Evolutionary conservation across 805 yeast species (phyloP), one percentile per base, ranked within the genome.

Genomic region (Tetrapisispora iriomotensis): DNA sequence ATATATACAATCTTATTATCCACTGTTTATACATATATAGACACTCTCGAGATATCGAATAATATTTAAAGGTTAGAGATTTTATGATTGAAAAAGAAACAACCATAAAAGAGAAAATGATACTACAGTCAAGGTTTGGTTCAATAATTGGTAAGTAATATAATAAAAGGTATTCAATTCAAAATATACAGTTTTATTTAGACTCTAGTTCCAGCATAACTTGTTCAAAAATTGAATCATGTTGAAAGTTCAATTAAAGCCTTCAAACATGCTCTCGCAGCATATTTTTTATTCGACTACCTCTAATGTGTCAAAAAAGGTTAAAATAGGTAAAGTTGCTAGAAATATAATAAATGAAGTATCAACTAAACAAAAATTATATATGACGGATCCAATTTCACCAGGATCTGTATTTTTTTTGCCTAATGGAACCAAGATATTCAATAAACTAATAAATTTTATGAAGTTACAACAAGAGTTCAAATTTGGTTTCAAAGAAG

Each of bases 341-440:
- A n/a, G n/a, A n/a, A 34, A 23, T 33, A 8, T 35, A 20, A 8
- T 37, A n/a, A 43, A 43, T 26, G 48, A 45, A 9, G 49, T 59
- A 13, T 50, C 92, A 13, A 69, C 66, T 19, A 72, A 71, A 40
- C 97, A 92, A 57, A 75, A 75, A 45, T 65, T 92, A 32, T 92
- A 79, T 57, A 75, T 80, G 67, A 77, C 83, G 3, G 94, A 86
- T 58, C 74, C 82, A 6, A 62, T 74, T 15, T 81, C 96, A 0
- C 97, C 97, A 0, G 98, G 98, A 0, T 82, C 94, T 0, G 74
- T 84, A 1, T 92, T 92, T 66, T 86, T 92, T 51, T 67, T 90
- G 29, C 97, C 97, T 1, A 87, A 86, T 54, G 98, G 98, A 2
- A 77, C 96, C 1, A 67, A 90, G 32, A 72, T 92, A 20, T 83